Percentiles rank a stretch among this genome's conserved stretches.
phyloP scores from a whole-genome alignment of 305 asterid species.

The Solanum hybrid region DNA sequence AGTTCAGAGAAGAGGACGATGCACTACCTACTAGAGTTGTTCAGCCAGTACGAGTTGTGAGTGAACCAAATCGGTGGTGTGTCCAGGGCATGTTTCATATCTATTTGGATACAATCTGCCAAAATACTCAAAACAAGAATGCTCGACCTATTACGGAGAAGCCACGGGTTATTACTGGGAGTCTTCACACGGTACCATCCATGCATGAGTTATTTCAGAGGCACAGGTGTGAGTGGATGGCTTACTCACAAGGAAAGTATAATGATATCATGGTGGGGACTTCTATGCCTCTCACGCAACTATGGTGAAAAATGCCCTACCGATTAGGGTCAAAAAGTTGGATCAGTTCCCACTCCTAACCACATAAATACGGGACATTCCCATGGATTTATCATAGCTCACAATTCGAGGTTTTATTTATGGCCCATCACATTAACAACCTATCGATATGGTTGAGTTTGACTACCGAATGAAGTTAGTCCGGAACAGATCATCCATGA shows the following conservation, averaged over 20 bases:
- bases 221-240: not conserved
- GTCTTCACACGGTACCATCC: not conserved
- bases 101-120: not conserved
- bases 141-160: no score
- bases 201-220: not conserved
- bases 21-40: not conserved
- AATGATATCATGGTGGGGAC: not conserved
- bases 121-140: no score
- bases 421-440: not conserved
- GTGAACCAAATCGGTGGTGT: not conserved
- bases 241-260: not conserved
- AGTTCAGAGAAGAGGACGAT: not conserved
- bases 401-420: no score
- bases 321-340: not conserved
- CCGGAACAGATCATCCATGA: not conserved
- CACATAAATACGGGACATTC: not conserved
- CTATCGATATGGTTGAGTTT: not conserved
- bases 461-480: not conserved
- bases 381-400: not conserved
- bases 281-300: not conserved
- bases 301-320: not conserved
- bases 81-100: not conserved
- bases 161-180: not conserved
- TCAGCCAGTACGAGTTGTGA: not conserved
- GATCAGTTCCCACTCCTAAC: not conserved